phyloP scores from a whole-genome alignment of 2,329 filamentous ascomycete genomes.

The Cercospora zeae-maydis region DNA sequence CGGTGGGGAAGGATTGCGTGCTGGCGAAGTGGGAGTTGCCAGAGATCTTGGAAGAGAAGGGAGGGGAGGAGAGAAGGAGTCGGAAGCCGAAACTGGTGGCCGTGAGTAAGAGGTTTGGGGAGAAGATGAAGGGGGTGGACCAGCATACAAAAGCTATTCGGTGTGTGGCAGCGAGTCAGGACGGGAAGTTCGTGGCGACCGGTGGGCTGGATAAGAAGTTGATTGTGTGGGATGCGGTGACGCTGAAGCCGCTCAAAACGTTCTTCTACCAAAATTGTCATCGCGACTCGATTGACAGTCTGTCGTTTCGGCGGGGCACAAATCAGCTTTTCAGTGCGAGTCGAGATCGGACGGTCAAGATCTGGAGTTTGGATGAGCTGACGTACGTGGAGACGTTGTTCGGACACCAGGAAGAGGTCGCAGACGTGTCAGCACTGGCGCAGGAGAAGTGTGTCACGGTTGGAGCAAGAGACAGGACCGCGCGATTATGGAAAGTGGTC shows the following conservation, averaged over 20 bases:
- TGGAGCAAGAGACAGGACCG: slow-evolving; percentile 85
- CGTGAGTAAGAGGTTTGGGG: slow-evolving; percentile 61
- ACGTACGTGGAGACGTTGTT: slow-evolving; percentile 95
- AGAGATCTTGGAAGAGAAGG: slow-evolving; percentile 7
- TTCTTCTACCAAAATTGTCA: slow-evolving; percentile 94
- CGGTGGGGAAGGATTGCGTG: slow-evolving; percentile 77
- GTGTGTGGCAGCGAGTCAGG: slow-evolving; percentile 78
- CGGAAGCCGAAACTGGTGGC: slow-evolving; percentile 56
- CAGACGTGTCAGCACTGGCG: slow-evolving; percentile 76
- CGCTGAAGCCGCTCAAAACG: slow-evolving; percentile 72
- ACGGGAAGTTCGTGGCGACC: slow-evolving; percentile 86
- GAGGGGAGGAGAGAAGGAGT: slow-evolving; percentile 27
- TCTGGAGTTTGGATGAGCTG: slow-evolving; percentile 88
- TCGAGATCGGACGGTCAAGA: slow-evolving; percentile 88
- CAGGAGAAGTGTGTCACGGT: slow-evolving; percentile 89
- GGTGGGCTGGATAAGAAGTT: slow-evolving; percentile 80
- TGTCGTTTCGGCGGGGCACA: slow-evolving; percentile 69
- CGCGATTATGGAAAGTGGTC: slow-evolving; percentile 89
- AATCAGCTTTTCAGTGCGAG: slow-evolving; percentile 92
- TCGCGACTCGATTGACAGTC: slow-evolving; percentile 76
- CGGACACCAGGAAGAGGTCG: slow-evolving; percentile 87
- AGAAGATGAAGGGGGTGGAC: slow-evolving; percentile 54
- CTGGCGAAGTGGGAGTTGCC: slow-evolving; percentile 89
- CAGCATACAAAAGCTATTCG: slow-evolving; percentile 74
- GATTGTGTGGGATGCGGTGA: slow-evolving; percentile 81